Percentiles rank a stretch among this genome's conserved stretches.
phyloP scores from a whole-genome alignment of 371 early-diverging fungal genomes.

The Paraphysoderma sedebokerense region DNA sequence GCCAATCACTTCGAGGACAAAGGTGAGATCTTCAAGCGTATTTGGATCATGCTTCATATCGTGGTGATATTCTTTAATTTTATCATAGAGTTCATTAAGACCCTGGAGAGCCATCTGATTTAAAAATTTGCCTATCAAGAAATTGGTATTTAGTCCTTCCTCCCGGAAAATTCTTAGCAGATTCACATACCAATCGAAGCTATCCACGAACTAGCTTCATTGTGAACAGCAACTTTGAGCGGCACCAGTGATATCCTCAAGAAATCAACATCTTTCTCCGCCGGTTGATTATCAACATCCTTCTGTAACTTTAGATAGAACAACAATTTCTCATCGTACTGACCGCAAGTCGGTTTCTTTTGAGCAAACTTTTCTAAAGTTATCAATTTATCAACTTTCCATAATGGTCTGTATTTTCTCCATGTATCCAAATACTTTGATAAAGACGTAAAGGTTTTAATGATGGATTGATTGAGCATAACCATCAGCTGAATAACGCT shows the following conservation, averaged over 20 bases:
- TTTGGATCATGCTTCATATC: slow-evolving; percentile 21
- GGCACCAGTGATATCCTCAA: slow-evolving; percentile 23
- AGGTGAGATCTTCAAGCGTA: slow-evolving; percentile 34
- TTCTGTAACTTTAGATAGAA: slow-evolving; percentile 31
- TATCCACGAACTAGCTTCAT: slow-evolving; percentile 33
- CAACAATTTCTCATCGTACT: slow-evolving; percentile 30
- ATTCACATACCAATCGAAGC: slow-evolving; percentile 27
- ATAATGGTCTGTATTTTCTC: slow-evolving; percentile 37
- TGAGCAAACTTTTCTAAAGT: slow-evolving; percentile 40
- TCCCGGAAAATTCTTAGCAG: no score
- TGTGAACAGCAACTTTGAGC: slow-evolving; percentile 24
- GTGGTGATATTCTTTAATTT: slow-evolving; percentile 16
- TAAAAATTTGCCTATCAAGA: slow-evolving; percentile 20
- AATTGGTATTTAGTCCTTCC: background rate
- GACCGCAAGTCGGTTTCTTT: slow-evolving; percentile 28
- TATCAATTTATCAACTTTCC: slow-evolving; percentile 40
- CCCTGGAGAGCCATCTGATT: slow-evolving; percentile 21
- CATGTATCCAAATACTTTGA: slow-evolving; percentile 30
- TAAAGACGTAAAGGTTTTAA: slow-evolving; percentile 21
- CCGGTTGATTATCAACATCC: slow-evolving; percentile 26
- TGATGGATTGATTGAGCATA: slow-evolving; percentile 19
- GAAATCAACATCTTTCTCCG: slow-evolving; percentile 25
- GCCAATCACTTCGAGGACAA: slow-evolving; percentile 30
- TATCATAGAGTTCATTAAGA: slow-evolving; percentile 10
- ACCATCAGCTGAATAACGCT: slow-evolving; percentile 17